phyloP scores from a whole-genome alignment of 495 filamentous ascomycete genomes.

The Entonaema liquescens region DNA sequence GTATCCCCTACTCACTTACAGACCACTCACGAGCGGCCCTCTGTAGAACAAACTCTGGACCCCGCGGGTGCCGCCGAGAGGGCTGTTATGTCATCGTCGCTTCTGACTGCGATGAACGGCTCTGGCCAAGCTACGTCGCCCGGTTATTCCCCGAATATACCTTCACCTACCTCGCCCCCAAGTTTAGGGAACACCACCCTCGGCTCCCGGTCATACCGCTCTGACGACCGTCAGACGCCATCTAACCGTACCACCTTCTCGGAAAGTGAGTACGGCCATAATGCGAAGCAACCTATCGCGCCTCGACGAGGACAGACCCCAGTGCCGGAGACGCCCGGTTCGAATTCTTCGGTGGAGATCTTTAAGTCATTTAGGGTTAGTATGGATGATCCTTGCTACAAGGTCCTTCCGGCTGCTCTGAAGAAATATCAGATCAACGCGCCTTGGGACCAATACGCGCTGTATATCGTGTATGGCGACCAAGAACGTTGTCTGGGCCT shows the following conservation, averaged over 20 bases:
- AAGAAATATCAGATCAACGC: slow-evolving; percentile 98
- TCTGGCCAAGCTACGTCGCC: slow-evolving; percentile 62
- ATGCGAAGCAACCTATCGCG: slow-evolving; percentile 50
- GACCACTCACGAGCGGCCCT: slow-evolving; percentile 61
- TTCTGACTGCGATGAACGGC: slow-evolving; percentile 78
- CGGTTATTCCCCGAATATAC: slow-evolving; percentile 76
- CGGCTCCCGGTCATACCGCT: slow-evolving; percentile 64
- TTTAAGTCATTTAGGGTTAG: slow-evolving; percentile 98
- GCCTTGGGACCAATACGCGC: slow-evolving; percentile 94
- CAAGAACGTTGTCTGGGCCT: slow-evolving; percentile 92
- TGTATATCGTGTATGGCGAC: slow-evolving; percentile 98
- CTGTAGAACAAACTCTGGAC: slow-evolving; percentile 65
- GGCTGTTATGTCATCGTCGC: slow-evolving; percentile 76
- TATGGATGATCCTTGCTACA: slow-evolving; percentile 97
- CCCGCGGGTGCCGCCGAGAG: slow-evolving; percentile 61
- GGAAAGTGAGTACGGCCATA: slow-evolving; percentile 59
- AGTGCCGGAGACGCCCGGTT: slow-evolving; percentile 59
- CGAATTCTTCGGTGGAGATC: slow-evolving; percentile 77
- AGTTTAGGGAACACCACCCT: slow-evolving; percentile 58
- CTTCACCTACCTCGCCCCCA: slow-evolving; percentile 83
- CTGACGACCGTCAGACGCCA: slow-evolving; percentile 55
- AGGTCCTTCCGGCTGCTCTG: slow-evolving; percentile 92
- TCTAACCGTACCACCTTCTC: slow-evolving; percentile 57
- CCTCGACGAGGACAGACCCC: slow-evolving; percentile 62
- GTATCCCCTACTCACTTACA: slow-evolving; percentile 78